Evolutionary conservation across 2,329 filamentous ascomycete species (phyloP), one percentile per base, ranked within the genome.

Genomic region (Aspergillus costaricaensis): DNA sequence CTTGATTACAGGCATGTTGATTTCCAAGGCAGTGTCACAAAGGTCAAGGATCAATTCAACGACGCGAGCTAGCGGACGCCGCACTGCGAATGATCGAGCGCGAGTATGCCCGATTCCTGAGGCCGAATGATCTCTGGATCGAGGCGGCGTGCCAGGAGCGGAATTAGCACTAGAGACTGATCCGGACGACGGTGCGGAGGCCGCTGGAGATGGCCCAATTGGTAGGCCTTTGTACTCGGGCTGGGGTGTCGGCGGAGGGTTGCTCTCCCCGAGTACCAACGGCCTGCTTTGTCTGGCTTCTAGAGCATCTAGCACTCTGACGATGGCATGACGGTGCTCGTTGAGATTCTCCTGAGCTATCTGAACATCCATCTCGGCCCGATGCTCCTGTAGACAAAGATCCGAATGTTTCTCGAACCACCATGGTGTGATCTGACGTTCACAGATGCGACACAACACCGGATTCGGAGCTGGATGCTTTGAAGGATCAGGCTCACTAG

Each of bases 321-420:
- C 95, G 69, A 99, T 96, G 41, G 91, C 86, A 76, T 96, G 93
- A 5, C 95, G 89, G 77, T 99, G 95, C 72, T 99, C 95, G 6
- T 89, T 90, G 52, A 99, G 81, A 63, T 87, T 92, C 72, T 99
- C 95, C 72, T 99, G 95, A 5, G 93, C 88, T 82, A 98, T 89
- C 74, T 99, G 94, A 4, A 99, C 92, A 69, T 98, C 94, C 91
- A 97, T 96, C 74, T 99, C 95, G 0, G 95, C 94, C 55, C 91
- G 89, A 73, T 99, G 95, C 74, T 99, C 95, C 74, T 98, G 93
- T 58, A 97, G 82, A 72, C 95, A 99, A 19, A 98, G 81, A 70
- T 99, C 96, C 2, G 94, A 96, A 74, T 99, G 95, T 76, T 98
- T 99, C 78, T 99, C 95, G 69, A 99, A 99, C 96, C 95, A 99